A percentile compares a stretch with the other conserved stretches of the same genome.
These are phyloP conservation scores for Penicillium chermesinum DNA, from an alignment of 495 filamentous ascomycete species.

Conservation along the genomic window DNA sequence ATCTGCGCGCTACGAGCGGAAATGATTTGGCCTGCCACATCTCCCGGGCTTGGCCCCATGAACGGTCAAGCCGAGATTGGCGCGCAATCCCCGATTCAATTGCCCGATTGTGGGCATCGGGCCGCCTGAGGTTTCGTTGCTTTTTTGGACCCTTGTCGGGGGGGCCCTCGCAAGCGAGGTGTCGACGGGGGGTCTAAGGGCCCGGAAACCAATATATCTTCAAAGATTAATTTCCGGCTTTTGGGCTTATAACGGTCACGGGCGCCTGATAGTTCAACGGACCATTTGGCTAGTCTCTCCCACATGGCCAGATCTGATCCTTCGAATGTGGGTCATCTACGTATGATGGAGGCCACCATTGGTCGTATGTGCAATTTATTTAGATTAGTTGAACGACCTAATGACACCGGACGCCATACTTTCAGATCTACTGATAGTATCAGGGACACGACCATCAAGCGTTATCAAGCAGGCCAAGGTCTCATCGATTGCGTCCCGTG, in stretches of 20 bases:
- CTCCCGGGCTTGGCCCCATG: neutral
- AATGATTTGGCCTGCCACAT: neutral
- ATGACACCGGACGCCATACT: too few species aligned
- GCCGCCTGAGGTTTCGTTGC: neutral
- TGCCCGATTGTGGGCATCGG: neutral
- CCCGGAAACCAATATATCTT: neutral
- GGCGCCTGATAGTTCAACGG: neutral
- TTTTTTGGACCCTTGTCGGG: neutral
- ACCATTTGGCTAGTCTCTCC: neutral
- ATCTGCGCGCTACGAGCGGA: neutral
- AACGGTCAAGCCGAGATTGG: neutral
- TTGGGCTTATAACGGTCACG: too few species aligned
- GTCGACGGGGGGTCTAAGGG: too few species aligned
- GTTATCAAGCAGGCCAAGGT: too few species aligned
- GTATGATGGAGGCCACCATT: too few species aligned
- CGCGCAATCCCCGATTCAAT: neutral
- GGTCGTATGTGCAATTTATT: too few species aligned
- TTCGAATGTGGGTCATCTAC: neutral
- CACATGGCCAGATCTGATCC: neutral
- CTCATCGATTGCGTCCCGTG: too few species aligned
- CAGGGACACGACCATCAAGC: too few species aligned
- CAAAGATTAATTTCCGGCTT: too few species aligned
- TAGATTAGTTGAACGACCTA: too few species aligned
- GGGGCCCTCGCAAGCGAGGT: too few species aligned
- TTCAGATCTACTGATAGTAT: too few species aligned